A percentile compares a stretch with the other conserved stretches of the same genome.
Conservation (phyloP, 2,329 filamentous ascomycete species). For the Helminthosporium solani region DNA sequence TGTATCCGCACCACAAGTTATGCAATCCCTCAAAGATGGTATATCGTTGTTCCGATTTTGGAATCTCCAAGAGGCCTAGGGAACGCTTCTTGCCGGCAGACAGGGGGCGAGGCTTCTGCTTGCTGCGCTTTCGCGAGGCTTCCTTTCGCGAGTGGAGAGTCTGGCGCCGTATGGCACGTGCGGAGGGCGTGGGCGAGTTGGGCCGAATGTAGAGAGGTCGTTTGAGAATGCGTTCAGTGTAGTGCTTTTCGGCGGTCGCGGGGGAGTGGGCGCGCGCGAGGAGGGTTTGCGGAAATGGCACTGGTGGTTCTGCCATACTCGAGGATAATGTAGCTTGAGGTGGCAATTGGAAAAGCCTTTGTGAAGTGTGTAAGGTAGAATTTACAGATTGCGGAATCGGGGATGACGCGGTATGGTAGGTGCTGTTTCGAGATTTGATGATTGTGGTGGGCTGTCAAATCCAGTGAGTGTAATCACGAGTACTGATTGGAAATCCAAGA, state of each 20-base stretch:
- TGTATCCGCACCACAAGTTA: slow-evolving; percentile 79
- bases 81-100: slow-evolving; percentile 76
- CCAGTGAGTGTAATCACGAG: background rate
- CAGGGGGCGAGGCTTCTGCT: slow-evolving; percentile 65
- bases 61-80: slow-evolving; percentile 73
- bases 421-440: background rate
- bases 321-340: background rate
- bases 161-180: slow-evolving; percentile 47
- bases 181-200: slow-evolving; percentile 64
- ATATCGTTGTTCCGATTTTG: slow-evolving; percentile 68
- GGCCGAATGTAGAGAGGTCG: slow-evolving; percentile 78
- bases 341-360: background rate
- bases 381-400: background rate
- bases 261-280: slow-evolving; percentile 79
- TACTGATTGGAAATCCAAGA: too few species aligned
- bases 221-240: slow-evolving; percentile 77
- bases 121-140: slow-evolving; percentile 28
- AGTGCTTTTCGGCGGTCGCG: slow-evolving; percentile 68
- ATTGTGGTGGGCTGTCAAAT: background rate
- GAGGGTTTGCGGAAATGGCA: slow-evolving; percentile 53
- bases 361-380: background rate
- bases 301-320: slow-evolving; percentile 20
- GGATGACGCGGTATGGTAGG: background rate
- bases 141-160: slow-evolving; percentile 52
- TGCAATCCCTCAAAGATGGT: slow-evolving; percentile 76